Base-by-base conservation (phyloP, 2,329 filamentous ascomycete genomes). In the Ceratocystis huliohia region DNA sequence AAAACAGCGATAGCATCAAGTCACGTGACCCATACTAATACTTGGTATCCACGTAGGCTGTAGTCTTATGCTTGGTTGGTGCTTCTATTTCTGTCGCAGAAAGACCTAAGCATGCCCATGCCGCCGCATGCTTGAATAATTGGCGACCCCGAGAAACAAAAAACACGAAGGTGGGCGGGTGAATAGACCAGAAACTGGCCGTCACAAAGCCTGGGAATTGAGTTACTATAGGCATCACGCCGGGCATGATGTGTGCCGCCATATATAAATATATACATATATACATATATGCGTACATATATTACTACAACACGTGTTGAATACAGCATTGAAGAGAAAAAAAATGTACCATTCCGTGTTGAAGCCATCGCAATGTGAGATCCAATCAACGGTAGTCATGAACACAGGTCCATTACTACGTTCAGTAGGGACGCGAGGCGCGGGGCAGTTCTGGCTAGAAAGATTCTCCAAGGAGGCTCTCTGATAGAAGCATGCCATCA, bases 311-410 rank as follows among this genome's bases (percentile, higher is more conserved):
- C 48, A 20, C 7, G 37, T 10, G 22, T 25, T 3, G 25, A 22
- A 53, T 53, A 61, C 30, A 7, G 6, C 33, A 41, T n/a, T 37
- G 30, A 15, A 37, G 22, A 28, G 48, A 25, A 13, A 53, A n/a
- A 59, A 56, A 63, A 68, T 68, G 67, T 68, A 64, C 62, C 61
- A 45, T 61, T 61, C 64, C 64, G 66, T 61, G 64, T 50, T 63
- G 67, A 65, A 53, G 41, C 56, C 50, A 67, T 64, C 41, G 41
- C 41, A 48, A 53, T 59, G 25, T 59, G 28, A 33, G 25, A 8
- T 59, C 53, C 53, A n/a, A 59, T n/a, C 6, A 59, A 37, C 53
- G 5, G 28, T 33, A 59, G 33, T 33, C 53, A 33, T 5, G 62
- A 64, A 56, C 63, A 56, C 56, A 64, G 64, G 50, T 53, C 50